Base-by-base conservation (phyloP, 2,329 filamentous ascomycete genomes). In the Pyrenophora seminiperda region DNA sequence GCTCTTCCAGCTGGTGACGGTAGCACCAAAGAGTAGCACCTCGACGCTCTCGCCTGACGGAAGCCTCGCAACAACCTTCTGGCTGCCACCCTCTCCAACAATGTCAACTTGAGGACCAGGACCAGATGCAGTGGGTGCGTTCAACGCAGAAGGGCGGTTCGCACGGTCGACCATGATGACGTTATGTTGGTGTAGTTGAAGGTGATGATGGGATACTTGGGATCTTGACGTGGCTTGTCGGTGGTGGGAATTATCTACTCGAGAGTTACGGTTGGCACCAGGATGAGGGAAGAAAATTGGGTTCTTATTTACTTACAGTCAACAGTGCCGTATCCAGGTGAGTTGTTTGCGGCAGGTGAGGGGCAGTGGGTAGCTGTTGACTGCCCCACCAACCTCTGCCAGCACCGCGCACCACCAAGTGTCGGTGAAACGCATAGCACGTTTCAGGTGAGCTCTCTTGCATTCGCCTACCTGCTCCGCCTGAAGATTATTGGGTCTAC, bases 1-100 rank as follows among this genome's bases (percentile, higher is more conserved):
- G 69, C 89, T 87, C 80, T 94, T 96, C 94, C 94, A 99, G 75
- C 89, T 94, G 51, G 89, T 86, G 39, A 99, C 88, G 1, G 92
- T 97, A 9, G 94, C 94, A 50, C 94, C 94, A 67, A 89, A 89
- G n/a, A 97, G 84, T 53, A 96, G 80, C 30, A 99, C 81, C 59
- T 91, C 86, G 61, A 96, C 84, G 47, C 85, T 90, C 77, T 97
- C 92, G 61, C 93, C 92, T 0, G 90, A 89, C 31, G 91, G 90
- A 34, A 97, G 83, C 22, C 81, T 82, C 27, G 93, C 93, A n/a
- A 83, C 83, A 42, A 97, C 87, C 53, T 84, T 84, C 52, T 83
- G 82, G 73, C 86, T 86, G 69, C 85, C 84, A 64, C 89, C 82
- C 20, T 85, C 83, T 67, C 92, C 85, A 71, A 84, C 84, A 67